Percentiles rank a stretch among this genome's conserved stretches.
phyloP scores from a whole-genome alignment of 129 eudicot genomes.

The Flaveria trinervia region DNA sequence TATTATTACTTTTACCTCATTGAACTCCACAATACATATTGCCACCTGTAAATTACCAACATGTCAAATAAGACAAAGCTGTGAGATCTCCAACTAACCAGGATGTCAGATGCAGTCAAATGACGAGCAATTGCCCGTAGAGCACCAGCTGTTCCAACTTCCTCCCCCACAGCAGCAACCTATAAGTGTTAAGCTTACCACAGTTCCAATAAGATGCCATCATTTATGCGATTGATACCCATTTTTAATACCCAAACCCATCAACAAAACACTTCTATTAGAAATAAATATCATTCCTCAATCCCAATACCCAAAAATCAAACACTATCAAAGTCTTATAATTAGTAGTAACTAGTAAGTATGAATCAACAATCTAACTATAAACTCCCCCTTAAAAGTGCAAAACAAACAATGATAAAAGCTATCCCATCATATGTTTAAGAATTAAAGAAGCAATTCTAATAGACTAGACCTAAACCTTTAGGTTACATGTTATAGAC shows the following conservation, averaged over 20 bases:
- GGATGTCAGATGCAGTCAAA: conserved; percentile 78
- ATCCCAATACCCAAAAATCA: too few relatives aligned
- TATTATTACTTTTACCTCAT: not conserved
- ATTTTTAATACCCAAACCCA: too few relatives aligned
- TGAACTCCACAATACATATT: not conserved
- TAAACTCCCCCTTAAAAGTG: too few relatives aligned
- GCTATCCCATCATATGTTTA: too few relatives aligned
- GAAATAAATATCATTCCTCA: too few relatives aligned
- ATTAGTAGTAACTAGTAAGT: too few relatives aligned
- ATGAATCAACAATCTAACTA: too few relatives aligned
- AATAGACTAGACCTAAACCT: not conserved
- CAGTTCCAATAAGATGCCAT: not conserved
- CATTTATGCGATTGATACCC: not conserved
- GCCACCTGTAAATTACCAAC: not conserved
- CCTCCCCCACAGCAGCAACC: conserved; percentile 97
- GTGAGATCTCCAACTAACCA: conserved; percentile 61
- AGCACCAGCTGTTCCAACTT: conserved; percentile 95
- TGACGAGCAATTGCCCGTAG: conserved; percentile 79
- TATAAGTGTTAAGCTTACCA: conserved; percentile 34
- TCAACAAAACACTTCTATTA: too few relatives aligned
- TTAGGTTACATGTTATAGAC: not conserved
- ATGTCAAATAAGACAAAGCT: not conserved
- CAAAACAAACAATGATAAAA: too few relatives aligned
- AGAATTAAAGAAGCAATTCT: too few relatives aligned
- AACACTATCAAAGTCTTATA: too few relatives aligned